Conservation (phyloP, 2,329 filamentous ascomycete species). For the Cercospora sojina region DNA sequence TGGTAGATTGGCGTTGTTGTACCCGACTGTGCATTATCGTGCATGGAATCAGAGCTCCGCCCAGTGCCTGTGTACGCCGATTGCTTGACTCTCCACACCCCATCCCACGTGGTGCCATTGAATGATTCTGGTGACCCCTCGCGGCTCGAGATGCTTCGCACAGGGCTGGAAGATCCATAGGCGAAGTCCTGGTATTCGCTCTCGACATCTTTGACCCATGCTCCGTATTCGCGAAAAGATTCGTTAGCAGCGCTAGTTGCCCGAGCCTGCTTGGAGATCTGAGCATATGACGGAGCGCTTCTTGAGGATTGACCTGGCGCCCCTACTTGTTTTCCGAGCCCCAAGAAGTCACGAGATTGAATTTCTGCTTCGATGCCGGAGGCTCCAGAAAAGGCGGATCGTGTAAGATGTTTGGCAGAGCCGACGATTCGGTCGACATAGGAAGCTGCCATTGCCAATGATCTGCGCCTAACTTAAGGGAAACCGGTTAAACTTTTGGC, state of each 20-base stretch:
- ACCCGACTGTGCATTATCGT: not conserved
- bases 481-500: not conserved
- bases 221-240: not conserved
- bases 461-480: not conserved
- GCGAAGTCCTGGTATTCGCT: constrained; percentile 11
- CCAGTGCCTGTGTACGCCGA: not conserved
- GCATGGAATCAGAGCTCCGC: not conserved
- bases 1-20: constrained; percentile 6
- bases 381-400: constrained; percentile 19
- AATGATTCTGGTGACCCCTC: not conserved
- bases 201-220: constrained; percentile 5
- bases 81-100: not conserved
- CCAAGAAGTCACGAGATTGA: constrained; percentile 1
- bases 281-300: not conserved
- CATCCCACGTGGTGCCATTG: constrained; percentile 1
- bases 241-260: not conserved
- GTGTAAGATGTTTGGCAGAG: constrained; percentile 19
- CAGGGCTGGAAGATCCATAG: not conserved
- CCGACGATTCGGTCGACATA: constrained; percentile 14
- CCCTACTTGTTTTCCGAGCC: constrained; percentile 14
- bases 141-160: not conserved
- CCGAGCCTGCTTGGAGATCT: not conserved
- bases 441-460: not conserved
- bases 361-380: constrained; percentile 19
- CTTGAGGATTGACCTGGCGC: not conserved